A percentile compares a stretch with the other conserved stretches of the same genome.
phyloP scores from a whole-genome alignment of 176 grass and related monocot genomes.

The Poa annua region DNA sequence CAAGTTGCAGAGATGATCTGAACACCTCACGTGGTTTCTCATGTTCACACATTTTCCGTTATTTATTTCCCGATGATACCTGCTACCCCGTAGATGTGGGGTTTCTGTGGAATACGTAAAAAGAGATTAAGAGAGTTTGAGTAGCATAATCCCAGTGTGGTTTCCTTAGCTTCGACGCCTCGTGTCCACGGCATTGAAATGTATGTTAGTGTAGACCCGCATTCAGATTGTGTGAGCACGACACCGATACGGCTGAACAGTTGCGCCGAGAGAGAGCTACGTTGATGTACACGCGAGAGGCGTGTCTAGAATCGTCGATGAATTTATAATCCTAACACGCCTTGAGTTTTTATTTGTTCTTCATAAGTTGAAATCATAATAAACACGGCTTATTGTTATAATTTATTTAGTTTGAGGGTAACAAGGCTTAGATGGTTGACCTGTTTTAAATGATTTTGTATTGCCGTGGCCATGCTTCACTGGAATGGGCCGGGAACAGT shows the following conservation, averaged over 20 bases:
- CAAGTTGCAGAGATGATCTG: background rate
- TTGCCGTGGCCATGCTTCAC: background rate
- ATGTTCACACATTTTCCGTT: background rate
- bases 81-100: background rate
- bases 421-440: slow-evolving; percentile 20
- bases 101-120: background rate
- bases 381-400: no score
- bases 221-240: slow-evolving; percentile 4
- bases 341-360: no score
- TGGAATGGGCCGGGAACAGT: slow-evolving; percentile 22
- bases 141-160: no score
- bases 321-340: background rate
- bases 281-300: background rate
- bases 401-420: no score
- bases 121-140: no score
- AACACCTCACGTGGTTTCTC: background rate
- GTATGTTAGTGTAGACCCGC: background rate
- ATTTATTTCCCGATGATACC: background rate
- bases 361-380: background rate
- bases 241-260: background rate
- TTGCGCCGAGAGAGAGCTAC: background rate
- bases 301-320: slow-evolving; percentile 4
- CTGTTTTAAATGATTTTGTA: background rate
- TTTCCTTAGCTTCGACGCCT: background rate
- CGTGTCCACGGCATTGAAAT: background rate